These are phyloP conservation scores for Condylostoma magnum DNA, from an alignment of 169 alveolate species.

Conservation along the genomic window DNA sequence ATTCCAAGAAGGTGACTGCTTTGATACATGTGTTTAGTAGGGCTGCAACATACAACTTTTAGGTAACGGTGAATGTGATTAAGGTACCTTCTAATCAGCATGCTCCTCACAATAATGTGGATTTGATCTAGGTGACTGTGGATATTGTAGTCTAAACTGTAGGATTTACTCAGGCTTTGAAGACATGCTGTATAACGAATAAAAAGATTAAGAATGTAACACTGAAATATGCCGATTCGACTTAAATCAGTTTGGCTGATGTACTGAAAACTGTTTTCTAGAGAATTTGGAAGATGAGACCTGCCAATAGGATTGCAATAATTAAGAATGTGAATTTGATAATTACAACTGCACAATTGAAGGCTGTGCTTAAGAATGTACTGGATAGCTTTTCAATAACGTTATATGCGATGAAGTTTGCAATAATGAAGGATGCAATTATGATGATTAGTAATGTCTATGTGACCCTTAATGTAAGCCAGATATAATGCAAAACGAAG, in stretches of 20 bases:
- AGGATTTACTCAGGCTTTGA: background rate
- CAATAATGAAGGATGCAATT: too few species aligned
- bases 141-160: slow-evolving; percentile 3
- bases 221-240: slow-evolving; percentile 5
- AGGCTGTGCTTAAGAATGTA: background rate
- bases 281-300: background rate
- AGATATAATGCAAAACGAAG: too few species aligned
- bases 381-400: too few species aligned
- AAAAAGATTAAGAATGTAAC: background rate
- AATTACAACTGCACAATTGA: background rate
- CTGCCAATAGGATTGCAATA: background rate
- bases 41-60: background rate
- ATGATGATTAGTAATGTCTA: too few species aligned
- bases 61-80: background rate
- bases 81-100: background rate
- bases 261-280: background rate
- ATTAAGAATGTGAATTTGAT: background rate
- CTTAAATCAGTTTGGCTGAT: background rate
- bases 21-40: background rate
- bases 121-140: slow-evolving; percentile 8
- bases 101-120: background rate
- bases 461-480: too few species aligned
- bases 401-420: too few species aligned
- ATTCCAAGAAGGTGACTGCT: slow-evolving; percentile 4
- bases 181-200: background rate